Evolutionary conservation across 768 basidiomycete species (phyloP).

Genomic region (Tephrocybe sp.): DNA sequence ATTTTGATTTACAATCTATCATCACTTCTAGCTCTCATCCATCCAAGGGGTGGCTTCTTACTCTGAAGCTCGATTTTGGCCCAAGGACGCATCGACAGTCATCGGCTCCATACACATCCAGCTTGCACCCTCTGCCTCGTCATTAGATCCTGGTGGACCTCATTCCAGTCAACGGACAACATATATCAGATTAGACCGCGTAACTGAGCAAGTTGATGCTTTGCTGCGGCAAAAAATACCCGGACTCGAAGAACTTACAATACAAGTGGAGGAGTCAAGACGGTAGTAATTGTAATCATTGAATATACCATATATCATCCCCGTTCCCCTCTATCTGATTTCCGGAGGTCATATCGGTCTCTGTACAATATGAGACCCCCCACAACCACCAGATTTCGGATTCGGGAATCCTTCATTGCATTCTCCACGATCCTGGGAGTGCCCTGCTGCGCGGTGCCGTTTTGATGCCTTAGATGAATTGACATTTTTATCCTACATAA

Average conservation of each 20-base stretch:
- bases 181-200: constrained; percentile 65
- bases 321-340: neutral
- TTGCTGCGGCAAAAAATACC: constrained; percentile 71
- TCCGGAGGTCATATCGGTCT: no score
- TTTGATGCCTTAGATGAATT: no score
- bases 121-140: constrained; percentile 62
- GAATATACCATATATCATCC: constrained; percentile 11
- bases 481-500: no score
- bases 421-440: no score
- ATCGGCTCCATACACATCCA: constrained; percentile 94
- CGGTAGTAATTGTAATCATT: constrained; percentile 15
- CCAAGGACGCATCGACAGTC: constrained; percentile 82
- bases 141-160: constrained; percentile 54
- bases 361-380: no score
- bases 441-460: no score
- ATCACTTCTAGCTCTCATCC: constrained; percentile 56
- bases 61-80: constrained; percentile 89
- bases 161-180: constrained; percentile 47
- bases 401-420: no score
- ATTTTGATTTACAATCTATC: neutral
- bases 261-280: constrained; percentile 70
- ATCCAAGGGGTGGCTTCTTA: constrained; percentile 85
- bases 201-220: constrained; percentile 74
- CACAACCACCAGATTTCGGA: no score
- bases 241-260: constrained; percentile 85